Base-by-base conservation (phyloP, 2,329 filamentous ascomycete genomes). In the Clonostachys solani region DNA sequence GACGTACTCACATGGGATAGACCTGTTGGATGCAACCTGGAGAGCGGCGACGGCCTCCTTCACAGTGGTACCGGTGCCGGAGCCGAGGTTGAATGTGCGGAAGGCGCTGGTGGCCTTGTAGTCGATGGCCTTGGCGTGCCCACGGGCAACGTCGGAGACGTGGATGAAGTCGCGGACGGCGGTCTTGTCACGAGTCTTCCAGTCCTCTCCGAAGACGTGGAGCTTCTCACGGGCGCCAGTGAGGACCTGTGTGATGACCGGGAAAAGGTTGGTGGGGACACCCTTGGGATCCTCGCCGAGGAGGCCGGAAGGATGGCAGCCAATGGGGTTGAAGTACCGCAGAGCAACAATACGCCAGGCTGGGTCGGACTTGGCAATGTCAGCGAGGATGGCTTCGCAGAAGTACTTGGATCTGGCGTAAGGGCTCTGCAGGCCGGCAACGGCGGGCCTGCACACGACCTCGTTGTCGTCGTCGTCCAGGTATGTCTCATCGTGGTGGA, bases 321-420 rank as follows among this genome's bases (percentile, higher is more conserved):
- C 83, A 46, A 85, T 78, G 1, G 83, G 83, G 52, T 86, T 86
- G 67, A 86, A 86, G 63, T 86, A 86, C 33, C 83, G 73, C 29
- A 86, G 68, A 5, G 80, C 79, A 34, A 81, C 78, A 53, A 85
- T 81, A 15, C 75, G 76, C 80, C 81, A 84, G 19, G 75, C 71
- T 6, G 80, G 73, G 59, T 86, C 80, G 4, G 83, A 76, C 16
- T 69, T 64, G 13, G 80, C 81, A 38, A 83, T 63, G 57, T 86
- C 83, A 13, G 78, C 77, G 13, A 86, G 65, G 42, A 86, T 85
- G 9, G 81, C 81, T 58, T 86, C 83, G 50, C 79, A 81, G 64
- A 86, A 82, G 71, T 80, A 86, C 61, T 86, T 86, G 3, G 81
- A 80, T 45, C 83, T 73, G 16, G 81, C 83, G 56, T 86, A 86